phyloP scores from a whole-genome alignment of 176 grass and related monocot genomes.

The Rhynchospora pubera region DNA sequence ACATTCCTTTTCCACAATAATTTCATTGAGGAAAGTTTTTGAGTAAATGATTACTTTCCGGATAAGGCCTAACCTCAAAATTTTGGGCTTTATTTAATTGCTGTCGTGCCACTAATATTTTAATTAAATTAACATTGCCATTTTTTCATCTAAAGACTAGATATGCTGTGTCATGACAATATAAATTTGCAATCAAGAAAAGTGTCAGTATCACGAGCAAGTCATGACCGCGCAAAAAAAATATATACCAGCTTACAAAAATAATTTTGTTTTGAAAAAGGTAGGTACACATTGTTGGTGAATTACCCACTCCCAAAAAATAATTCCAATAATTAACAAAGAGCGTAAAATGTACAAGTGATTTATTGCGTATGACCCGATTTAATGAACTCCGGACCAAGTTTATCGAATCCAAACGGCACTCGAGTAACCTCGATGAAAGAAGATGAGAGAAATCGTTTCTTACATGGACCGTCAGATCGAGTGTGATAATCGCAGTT shows the following conservation, averaged over 20 bases:
- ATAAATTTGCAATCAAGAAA: not conserved
- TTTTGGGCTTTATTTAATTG: not conserved
- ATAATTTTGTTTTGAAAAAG: not conserved
- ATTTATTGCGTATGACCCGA: too few species aligned
- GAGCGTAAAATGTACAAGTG: too few species aligned
- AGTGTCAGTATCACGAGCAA: not conserved
- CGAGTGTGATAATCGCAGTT: too few species aligned
- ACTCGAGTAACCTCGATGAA: not conserved
- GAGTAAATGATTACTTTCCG: not conserved
- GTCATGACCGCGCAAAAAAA: not conserved
- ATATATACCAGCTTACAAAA: not conserved
- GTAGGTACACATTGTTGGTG: too few species aligned
- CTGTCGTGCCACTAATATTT: not conserved
- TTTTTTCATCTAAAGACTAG: not conserved
- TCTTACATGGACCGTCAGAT: not conserved
- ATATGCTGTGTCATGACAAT: not conserved
- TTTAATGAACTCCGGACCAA: not conserved
- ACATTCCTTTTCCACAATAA: not conserved
- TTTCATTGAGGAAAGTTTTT: conserved; percentile 2
- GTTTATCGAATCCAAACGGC: not conserved
- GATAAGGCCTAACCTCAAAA: not conserved
- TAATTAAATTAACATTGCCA: not conserved
- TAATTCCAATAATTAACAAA: too few species aligned
- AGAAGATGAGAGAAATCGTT: not conserved
- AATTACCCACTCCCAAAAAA: too few species aligned